A percentile compares a stretch with the other conserved stretches of the same genome.
Conservation (phyloP, 352 stramenopile species). For the Peronosclerospora sorghi region DNA sequence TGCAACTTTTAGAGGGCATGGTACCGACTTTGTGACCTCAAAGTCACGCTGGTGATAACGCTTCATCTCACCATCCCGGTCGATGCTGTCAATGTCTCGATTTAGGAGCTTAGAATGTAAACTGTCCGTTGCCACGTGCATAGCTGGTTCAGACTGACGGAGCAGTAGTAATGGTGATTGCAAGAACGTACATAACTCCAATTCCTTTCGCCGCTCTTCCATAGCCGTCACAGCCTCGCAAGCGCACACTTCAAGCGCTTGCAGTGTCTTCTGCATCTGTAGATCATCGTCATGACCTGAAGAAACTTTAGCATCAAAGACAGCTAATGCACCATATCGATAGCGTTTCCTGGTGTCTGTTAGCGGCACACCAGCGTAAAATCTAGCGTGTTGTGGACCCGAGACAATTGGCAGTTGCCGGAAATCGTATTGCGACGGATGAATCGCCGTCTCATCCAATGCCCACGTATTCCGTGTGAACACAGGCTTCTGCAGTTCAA, state of each 20-base stretch:
- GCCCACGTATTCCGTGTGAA: conserved; percentile 38
- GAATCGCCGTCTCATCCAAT: conserved; percentile 11
- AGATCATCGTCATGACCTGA: conserved; percentile 26
- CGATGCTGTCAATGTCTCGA: conserved; percentile 12
- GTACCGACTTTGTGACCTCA: conserved; percentile 4
- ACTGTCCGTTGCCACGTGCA: conserved; percentile 22
- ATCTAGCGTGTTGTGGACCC: conserved; percentile 52
- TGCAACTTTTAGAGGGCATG: conserved; percentile 2
- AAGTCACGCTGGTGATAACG: conserved; percentile 11
- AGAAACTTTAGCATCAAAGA: conserved; percentile 46
- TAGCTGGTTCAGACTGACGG: conserved; percentile 33
- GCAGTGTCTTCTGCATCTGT: conserved; percentile 22
- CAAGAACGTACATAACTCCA: conserved; percentile 46
- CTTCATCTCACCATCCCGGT: conserved; percentile 14
- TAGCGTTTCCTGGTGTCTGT: conserved; percentile 28
- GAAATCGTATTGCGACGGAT: conserved; percentile 35
- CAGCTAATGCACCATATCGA: conserved; percentile 42
- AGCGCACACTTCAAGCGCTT: conserved; percentile 27
- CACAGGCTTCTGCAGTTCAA: conserved; percentile 30
- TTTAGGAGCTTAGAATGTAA: conserved; percentile 6
- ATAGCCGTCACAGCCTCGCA: conserved; percentile 25
- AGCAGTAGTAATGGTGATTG: conserved; percentile 32
- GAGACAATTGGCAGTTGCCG: conserved; percentile 50
- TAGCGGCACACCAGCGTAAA: conserved; percentile 62
- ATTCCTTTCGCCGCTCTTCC: conserved; percentile 31